These are phyloP conservation scores for Penicillium canescens DNA, from an alignment of 495 filamentous ascomycete species.

Conservation along the genomic window DNA sequence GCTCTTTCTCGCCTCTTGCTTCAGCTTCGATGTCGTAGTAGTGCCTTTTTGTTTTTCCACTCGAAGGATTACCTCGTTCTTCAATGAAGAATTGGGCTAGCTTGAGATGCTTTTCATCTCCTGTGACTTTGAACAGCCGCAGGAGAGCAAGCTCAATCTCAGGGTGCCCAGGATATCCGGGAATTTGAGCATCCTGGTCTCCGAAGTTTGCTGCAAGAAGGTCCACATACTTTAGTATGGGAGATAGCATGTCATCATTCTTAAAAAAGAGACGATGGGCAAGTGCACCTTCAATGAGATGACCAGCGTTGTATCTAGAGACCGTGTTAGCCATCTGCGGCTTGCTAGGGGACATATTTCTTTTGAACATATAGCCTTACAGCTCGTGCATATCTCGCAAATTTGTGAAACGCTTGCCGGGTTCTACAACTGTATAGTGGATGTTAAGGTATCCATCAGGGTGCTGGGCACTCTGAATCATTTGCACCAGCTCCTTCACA, in stretches of 20 bases:
- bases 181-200: slow-evolving; percentile 45
- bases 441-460: slow-evolving; percentile 61
- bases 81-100: slow-evolving; percentile 57
- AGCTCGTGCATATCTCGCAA: slow-evolving; percentile 61
- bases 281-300: slow-evolving; percentile 60
- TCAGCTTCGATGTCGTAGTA: slow-evolving; percentile 55
- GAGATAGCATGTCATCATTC: slow-evolving; percentile 49
- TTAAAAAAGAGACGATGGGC: slow-evolving; percentile 52
- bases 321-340: not conserved
- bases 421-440: slow-evolving; percentile 57
- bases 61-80: slow-evolving; percentile 53
- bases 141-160: slow-evolving; percentile 61
- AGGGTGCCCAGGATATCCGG: slow-evolving; percentile 60
- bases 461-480: slow-evolving; percentile 56
- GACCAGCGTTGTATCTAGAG: slow-evolving; percentile 56
- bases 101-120: slow-evolving; percentile 43
- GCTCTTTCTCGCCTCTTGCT: slow-evolving; percentile 49
- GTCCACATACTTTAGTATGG: slow-evolving; percentile 55
- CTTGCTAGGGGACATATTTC: not conserved
- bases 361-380: slow-evolving; percentile 32
- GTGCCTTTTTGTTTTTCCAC: slow-evolving; percentile 44
- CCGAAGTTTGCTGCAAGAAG: slow-evolving; percentile 53
- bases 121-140: slow-evolving; percentile 51
- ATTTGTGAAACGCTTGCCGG: slow-evolving; percentile 54
- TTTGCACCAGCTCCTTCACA: slow-evolving; percentile 54